A percentile compares a stretch with the other conserved stretches of the same genome.
These are phyloP conservation scores for Aspergillus pseudoviridinutans DNA, from an alignment of 2,329 filamentous ascomycete genomes.

Conservation along the genomic window DNA sequence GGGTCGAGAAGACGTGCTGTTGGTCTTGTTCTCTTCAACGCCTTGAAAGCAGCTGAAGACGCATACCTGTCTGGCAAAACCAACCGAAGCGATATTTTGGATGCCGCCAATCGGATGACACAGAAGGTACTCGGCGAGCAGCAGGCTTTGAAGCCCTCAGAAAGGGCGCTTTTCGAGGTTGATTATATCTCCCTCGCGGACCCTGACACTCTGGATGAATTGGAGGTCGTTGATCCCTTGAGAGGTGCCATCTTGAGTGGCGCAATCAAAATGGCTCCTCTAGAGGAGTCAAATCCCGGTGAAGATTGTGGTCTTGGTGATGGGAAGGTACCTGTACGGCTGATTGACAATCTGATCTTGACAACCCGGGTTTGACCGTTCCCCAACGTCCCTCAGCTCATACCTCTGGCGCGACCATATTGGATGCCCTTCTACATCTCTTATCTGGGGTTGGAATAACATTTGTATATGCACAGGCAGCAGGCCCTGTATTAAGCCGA, in stretches of 20 bases:
- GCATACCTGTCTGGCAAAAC: constrained; percentile 56
- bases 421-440: not conserved
- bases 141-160: constrained; percentile 51
- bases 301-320: constrained; percentile 70
- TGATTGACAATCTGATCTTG: constrained; percentile 92
- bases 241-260: constrained; percentile 82
- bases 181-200: constrained; percentile 93
- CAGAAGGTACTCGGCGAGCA: constrained; percentile 58
- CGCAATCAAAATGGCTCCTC: constrained; percentile 81
- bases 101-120: constrained; percentile 62
- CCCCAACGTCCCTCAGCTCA: not conserved
- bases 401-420: not conserved
- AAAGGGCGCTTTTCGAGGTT: constrained; percentile 71
- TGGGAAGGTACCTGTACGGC: constrained; percentile 69
- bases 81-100: constrained; percentile 64
- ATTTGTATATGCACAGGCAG: not conserved
- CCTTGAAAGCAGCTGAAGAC: constrained; percentile 66
- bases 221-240: constrained; percentile 64
- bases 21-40: constrained; percentile 67
- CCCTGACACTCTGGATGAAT: constrained; percentile 74
- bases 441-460: not conserved
- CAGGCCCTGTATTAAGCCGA: not conserved
- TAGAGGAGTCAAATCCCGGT: constrained; percentile 64
- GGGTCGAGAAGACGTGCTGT: constrained; percentile 68
- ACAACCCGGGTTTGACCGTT: constrained; percentile 29